These are phyloP conservation scores for Acer negundo DNA, from an alignment of 345 rosid genomes.

Conservation along the genomic window DNA sequence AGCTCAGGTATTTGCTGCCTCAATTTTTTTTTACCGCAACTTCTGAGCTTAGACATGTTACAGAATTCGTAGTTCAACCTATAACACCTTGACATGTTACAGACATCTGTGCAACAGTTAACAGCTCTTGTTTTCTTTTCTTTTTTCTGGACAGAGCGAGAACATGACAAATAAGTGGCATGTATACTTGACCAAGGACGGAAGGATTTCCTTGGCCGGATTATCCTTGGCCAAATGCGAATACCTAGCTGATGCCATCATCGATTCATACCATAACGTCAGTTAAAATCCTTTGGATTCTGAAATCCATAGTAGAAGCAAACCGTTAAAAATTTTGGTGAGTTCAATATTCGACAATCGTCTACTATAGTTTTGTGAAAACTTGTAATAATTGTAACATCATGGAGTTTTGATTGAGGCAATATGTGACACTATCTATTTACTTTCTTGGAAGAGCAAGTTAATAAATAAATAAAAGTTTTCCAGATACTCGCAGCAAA, in stretches of 20 bases:
- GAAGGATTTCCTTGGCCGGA: conserved; percentile 93
- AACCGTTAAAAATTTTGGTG: conserved; percentile 14
- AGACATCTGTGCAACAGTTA: background rate
- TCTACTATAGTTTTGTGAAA: conserved; percentile 1
- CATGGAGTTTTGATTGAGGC: background rate
- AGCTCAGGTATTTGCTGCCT: conserved; percentile 60
- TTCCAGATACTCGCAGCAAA: background rate
- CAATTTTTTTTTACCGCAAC: background rate
- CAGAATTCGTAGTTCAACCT: background rate
- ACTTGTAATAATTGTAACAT: conserved; percentile 25
- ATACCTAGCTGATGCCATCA: conserved; percentile 86
- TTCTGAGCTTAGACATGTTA: background rate
- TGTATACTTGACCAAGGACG: conserved; percentile 93
- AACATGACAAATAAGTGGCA: conserved; percentile 96
- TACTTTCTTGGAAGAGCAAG: background rate
- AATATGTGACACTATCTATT: background rate
- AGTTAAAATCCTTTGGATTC: conserved; percentile 35
- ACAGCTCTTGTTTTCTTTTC: background rate
- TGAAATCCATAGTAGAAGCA: conserved; percentile 9
- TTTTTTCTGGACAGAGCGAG: conserved; percentile 52
- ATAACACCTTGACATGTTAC: background rate
- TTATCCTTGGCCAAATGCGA: conserved; percentile 90
- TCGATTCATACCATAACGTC: conserved; percentile 80
- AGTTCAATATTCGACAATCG: conserved; percentile 7
- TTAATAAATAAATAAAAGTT: background rate